These are phyloP conservation scores for Crotalaria pallida DNA, from an alignment of 306 rosid genomes.

Conservation along the genomic window DNA sequence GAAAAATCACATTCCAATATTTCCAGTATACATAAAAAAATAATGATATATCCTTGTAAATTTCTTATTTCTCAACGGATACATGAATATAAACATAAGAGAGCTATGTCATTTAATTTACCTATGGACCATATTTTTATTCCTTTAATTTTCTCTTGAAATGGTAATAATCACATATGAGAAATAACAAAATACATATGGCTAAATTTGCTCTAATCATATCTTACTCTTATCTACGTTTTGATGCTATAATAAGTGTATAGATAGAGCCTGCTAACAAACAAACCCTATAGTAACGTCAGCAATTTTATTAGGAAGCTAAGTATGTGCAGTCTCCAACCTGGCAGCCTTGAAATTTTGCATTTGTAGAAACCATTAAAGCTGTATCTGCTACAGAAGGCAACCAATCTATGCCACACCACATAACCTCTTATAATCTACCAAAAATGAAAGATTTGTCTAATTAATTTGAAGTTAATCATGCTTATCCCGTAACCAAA, in stretches of 20 bases:
- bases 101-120: neutral
- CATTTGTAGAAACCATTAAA: neutral
- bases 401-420: slow-evolving; percentile 16
- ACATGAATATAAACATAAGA: neutral
- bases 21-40: neutral
- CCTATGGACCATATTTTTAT: neutral
- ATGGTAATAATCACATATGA: neutral
- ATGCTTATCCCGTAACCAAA: neutral
- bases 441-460: slow-evolving; percentile 11
- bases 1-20: neutral
- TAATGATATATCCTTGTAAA: neutral
- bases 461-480: slow-evolving; percentile 25
- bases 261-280: neutral
- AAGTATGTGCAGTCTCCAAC: slow-evolving; percentile 9
- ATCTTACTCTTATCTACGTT: neutral
- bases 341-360: slow-evolving; percentile 16
- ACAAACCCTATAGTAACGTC: neutral
- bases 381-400: neutral
- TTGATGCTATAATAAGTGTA: neutral
- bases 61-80: neutral
- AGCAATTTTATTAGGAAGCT: neutral
- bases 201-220: neutral
- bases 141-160: neutral
- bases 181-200: neutral
- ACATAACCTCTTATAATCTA: slow-evolving; percentile 14